Conservation (phyloP, 768 basidiomycete species). For the Favolaschia claudopus region DNA sequence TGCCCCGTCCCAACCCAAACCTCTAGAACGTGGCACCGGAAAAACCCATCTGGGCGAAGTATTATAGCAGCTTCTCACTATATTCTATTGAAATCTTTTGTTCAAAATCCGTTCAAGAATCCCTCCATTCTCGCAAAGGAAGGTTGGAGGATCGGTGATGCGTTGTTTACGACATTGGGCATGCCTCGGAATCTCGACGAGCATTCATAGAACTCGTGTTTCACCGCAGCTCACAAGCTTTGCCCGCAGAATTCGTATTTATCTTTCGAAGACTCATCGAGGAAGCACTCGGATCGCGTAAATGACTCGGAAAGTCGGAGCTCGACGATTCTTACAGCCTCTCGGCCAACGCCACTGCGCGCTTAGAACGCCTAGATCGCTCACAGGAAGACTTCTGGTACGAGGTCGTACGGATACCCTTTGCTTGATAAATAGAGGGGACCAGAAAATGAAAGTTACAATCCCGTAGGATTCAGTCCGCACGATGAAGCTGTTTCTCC, state of each 20-base stretch:
- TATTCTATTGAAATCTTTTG: neutral
- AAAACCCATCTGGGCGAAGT: slow-evolving; percentile 36
- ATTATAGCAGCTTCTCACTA: slow-evolving; percentile 10
- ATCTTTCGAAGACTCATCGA: slow-evolving; percentile 27
- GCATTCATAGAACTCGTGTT: slow-evolving; percentile 7
- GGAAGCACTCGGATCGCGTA: slow-evolving; percentile 29
- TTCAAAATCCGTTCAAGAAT: slow-evolving; percentile 18
- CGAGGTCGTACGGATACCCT: slow-evolving; percentile 19
- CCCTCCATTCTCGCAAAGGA: slow-evolving; percentile 8
- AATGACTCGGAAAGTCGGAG: slow-evolving; percentile 25
- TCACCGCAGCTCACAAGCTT: slow-evolving; percentile 11
- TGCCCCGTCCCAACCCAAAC: slow-evolving; percentile 67
- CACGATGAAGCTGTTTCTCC: slow-evolving; percentile 20
- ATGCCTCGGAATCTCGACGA: slow-evolving; percentile 19
- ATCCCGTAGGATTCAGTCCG: neutral
- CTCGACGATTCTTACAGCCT: slow-evolving; percentile 24
- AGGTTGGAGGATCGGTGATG: slow-evolving; percentile 1
- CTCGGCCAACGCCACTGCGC: slow-evolving; percentile 27
- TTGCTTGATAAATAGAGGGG: slow-evolving; percentile 22
- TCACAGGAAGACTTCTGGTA: slow-evolving; percentile 25
- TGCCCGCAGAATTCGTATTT: slow-evolving; percentile 21
- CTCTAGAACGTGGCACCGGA: slow-evolving; percentile 57
- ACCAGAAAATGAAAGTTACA: slow-evolving; percentile 22
- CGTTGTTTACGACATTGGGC: slow-evolving; percentile 15
- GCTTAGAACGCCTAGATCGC: slow-evolving; percentile 25